Evolutionary conservation across 306 rosid species (phyloP), one percentile per base, ranked within the genome.

Genomic region (Pyrus communis): DNA sequence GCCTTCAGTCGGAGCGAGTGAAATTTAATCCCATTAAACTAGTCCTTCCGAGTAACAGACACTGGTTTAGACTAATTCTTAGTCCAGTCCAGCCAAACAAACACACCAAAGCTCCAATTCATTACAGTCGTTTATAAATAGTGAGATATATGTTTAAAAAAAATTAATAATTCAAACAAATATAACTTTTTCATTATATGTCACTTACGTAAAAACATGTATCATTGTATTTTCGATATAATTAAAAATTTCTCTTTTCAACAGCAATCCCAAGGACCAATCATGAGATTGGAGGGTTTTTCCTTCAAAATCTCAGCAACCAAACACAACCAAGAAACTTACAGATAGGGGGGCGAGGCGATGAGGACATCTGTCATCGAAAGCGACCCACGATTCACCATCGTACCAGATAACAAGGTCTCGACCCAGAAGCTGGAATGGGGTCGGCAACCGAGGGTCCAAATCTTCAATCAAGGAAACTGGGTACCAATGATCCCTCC

Each of bases 401-500:
- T 95, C 97, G 31, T 80, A 87, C 98, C 98, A 94, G 6, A 94
- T 75, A 61, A 92, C 98, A 30, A 94, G 80, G 72, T 94, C 96
- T 67, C 98, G 90, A 69, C 96, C 93, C 79, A 94, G 89, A 85
- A 94, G 97, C 88, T 94, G 97, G 89, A 94, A 94, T 40, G 94
- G 96, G 8, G 93, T 92, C 0, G 98, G 96, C 67, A 85, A 75
- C 1, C 75, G 27, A 71, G 97, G 87, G 79, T 92, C 87, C 80
- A 94, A 85, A 86, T 94, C 98, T 82, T 95, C 98, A 23, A 90
- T 84, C 70, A 95, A 70, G 17, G 97, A 95, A 87, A 92, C 92
- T 4, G 98, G 98, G 88, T 95, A 95, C 98, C 98, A 95, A n/a
- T 95, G 97, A 88, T 89, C 98, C 76, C 92, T 92, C 98, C 98